Conservation (phyloP, 257 asterid genomes). For the Sherardia arvensis region DNA sequence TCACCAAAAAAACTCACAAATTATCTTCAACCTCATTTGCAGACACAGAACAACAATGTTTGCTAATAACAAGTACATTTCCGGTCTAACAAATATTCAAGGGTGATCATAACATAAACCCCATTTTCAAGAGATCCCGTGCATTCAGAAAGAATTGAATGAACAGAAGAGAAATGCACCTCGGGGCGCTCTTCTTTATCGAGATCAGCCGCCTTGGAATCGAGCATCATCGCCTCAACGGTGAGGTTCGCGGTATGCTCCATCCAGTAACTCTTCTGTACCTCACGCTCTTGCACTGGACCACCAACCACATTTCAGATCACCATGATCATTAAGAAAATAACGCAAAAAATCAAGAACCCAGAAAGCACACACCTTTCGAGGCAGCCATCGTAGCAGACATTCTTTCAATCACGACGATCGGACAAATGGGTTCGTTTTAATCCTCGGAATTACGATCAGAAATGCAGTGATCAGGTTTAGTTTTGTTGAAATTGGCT, state of each 20-base stretch:
- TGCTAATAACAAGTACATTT: background rate
- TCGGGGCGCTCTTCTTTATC: conserved; percentile 98
- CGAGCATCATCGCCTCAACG: conserved; percentile 96
- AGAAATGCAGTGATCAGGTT: background rate
- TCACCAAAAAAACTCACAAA: background rate
- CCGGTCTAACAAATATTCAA: background rate
- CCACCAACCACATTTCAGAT: conserved; percentile 4
- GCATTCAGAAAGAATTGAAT: background rate
- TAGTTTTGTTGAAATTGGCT: background rate
- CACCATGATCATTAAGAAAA: background rate
- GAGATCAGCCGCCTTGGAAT: conserved; percentile 85
- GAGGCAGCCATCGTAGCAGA: conserved; percentile 39
- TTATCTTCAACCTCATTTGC: background rate
- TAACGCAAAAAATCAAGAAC: background rate
- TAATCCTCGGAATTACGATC: background rate
- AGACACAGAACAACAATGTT: background rate
- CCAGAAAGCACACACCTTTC: conserved; percentile 29
- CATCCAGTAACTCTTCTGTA: conserved; percentile 84
- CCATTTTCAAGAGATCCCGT: background rate
- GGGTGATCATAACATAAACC: background rate
- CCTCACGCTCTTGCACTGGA: conserved; percentile 67
- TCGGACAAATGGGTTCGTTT: background rate
- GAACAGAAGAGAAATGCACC: conserved; percentile 24
- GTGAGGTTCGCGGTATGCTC: conserved; percentile 75
- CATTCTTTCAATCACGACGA: background rate